Base-by-base conservation (phyloP, 768 basidiomycete genomes). In the Boletus rex-veris region DNA sequence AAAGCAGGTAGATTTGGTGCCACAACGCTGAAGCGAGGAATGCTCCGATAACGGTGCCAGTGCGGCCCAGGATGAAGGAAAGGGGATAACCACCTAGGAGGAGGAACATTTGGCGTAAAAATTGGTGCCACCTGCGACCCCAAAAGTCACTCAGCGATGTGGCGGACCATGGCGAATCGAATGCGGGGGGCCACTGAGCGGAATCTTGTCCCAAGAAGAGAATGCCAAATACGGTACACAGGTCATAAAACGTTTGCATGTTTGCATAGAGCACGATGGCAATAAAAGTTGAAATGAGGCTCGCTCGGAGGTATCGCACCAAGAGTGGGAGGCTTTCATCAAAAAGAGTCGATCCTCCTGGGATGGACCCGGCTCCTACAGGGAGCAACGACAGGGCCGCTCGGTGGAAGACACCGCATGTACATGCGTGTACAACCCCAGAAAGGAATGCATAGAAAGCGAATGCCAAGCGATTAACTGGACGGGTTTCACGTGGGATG, bases 121-220 rank as follows among this genome's bases (percentile, higher is more conserved):
- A 45, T 19, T 52, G 51, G 16, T 52, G 51, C 51, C 51, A 52
- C 5, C 51, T 45, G 28, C 44, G 51, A 5, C 44, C 44, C 51
- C 51, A 52, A 40, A 52, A 52, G 19, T 52, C 51, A 2, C 14
- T 12, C 8, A 52, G 19, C 1, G 51, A 52, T 8, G 51, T 52
- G 1, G 51, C 44, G 1, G 19, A 19, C 51, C 51, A 52, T 9
- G 51, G 51, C 15, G 44, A 44, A 15, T 52, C 44, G 16, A 52
- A 52, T 14, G 44, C 36, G 1, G 51, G 51, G 1, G 51, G 51
- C 51, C 51, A 52, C 37, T 45, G 51, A 31, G 44, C 37, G 7
- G 51, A 38, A 5, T 40, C 37, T 31, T 52, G 51, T 7, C 37
- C 37, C 15, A 52, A 7, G 18, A 52, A 4, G 7, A 52, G 19